Conservation (phyloP, 2,329 filamentous ascomycete genomes). For the Myriosclerotinia curreyana region DNA sequence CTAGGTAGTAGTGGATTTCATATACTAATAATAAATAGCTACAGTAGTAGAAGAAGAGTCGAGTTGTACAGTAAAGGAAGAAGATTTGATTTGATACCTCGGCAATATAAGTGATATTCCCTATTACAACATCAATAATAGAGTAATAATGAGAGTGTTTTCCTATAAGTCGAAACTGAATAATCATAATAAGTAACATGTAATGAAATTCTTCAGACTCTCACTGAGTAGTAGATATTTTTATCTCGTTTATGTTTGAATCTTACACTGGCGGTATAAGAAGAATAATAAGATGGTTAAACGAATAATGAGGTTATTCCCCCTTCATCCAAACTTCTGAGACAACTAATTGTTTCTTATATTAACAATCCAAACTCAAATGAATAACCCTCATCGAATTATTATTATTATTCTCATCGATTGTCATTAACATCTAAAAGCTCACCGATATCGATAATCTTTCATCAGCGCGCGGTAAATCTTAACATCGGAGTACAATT, state of each 20-base stretch:
- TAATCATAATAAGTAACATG: no score
- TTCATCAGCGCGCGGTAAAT: slow-evolving; percentile 3
- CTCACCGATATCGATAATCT: not conserved
- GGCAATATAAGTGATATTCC: not conserved
- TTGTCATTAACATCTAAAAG: not conserved
- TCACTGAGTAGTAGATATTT: not conserved
- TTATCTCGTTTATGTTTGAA: not conserved
- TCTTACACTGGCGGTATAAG: not conserved
- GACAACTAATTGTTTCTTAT: not conserved
- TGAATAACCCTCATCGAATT: not conserved
- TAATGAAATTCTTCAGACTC: no score
- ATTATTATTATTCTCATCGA: not conserved
- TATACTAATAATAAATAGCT: not conserved
- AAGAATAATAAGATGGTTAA: no score
- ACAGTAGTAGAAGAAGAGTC: not conserved
- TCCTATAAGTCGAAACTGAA: no score
- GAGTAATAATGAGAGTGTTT: not conserved
- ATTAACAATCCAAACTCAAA: not conserved
- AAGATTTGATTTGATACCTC: not conserved
- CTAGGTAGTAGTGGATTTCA: not conserved
- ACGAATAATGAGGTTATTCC: slow-evolving; percentile 3
- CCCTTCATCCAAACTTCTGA: not conserved
- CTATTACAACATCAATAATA: not conserved
- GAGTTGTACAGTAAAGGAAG: not conserved
- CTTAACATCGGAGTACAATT: slow-evolving; percentile 11